Evolutionary conservation across 371 early-diverging fungal species (phyloP).

Genomic region (Furculomyces boomerangus): DNA sequence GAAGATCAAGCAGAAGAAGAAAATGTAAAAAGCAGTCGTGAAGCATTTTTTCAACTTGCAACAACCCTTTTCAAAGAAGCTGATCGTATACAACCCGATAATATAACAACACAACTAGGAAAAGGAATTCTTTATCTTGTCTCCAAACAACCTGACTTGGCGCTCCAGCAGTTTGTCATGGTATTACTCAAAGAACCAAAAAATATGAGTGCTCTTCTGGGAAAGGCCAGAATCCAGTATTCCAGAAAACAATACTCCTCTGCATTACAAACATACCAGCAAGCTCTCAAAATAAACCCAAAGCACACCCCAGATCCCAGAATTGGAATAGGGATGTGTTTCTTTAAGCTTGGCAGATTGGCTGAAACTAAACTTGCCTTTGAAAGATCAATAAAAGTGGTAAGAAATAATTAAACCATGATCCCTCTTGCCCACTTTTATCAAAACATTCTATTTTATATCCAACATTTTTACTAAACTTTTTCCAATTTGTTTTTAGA

Average conservation of each 20-base stretch:
- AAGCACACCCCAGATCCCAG: constrained; percentile 48
- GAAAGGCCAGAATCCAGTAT: constrained; percentile 50
- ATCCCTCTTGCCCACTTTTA: constrained; percentile 4
- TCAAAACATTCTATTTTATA: not conserved
- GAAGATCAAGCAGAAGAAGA: constrained; percentile 4
- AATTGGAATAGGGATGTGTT: constrained; percentile 76
- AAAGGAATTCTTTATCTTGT: constrained; percentile 47
- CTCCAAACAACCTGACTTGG: constrained; percentile 38
- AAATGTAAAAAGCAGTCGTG: constrained; percentile 26
- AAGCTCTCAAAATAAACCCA: constrained; percentile 36
- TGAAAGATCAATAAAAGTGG: constrained; percentile 40
- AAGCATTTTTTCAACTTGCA: constrained; percentile 38
- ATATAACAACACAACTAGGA: constrained; percentile 46
- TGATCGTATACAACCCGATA: constrained; percentile 45
- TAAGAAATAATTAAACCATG: too few species aligned
- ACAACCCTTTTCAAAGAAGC: constrained; percentile 49
- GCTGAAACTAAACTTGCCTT: constrained; percentile 51
- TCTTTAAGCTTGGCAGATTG: constrained; percentile 47
- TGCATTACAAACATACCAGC: constrained; percentile 55
- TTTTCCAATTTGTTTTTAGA: not conserved
- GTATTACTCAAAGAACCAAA: constrained; percentile 37
- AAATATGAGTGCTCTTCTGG: constrained; percentile 61
- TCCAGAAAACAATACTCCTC: constrained; percentile 31
- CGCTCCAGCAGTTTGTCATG: constrained; percentile 41
- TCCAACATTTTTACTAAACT: not conserved